Base-by-base conservation (phyloP, 306 rosid genomes). In the Fragaria vesca region DNA sequence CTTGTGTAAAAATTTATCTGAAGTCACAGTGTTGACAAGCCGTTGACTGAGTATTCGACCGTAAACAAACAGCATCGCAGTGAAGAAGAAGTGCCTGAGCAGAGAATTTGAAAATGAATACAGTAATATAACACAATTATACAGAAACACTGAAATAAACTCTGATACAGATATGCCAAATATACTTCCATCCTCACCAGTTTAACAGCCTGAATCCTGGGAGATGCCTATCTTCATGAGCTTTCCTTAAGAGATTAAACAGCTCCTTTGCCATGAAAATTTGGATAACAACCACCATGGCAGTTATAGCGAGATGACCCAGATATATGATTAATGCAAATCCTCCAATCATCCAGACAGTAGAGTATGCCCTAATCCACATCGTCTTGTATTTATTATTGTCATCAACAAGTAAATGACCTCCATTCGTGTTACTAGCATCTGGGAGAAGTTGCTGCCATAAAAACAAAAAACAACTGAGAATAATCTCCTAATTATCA, bases 271-370 rank as follows among this genome's bases (percentile, higher is more conserved):
- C 99, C 99, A 96, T 96, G 85, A 85, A 93, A 82, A 96, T 96
- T 90, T 96, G 99, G 79, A 96, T 93, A 78, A 96, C 98, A 51
- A 96, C 90, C 38, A 96, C 89, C 98, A 91, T 91, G 18, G 99
- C 97, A 54, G 95, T 91, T 69, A 96, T 93, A 81, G 83, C 91
- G 36, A 96, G 98, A 86, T 96, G 99, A 61, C 99, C 99, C 89
- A 93, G 76, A 74, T 93, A 96, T 73, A 96, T 90, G 69, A 81
- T 80, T 54, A 91, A 81, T 6, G 66, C 96, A 91, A 93, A 93
- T 47, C 99, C 97, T 72, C 94, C 99, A 79, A 96, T 96, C 99
- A 96, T 96, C 99, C 99, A 96, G 62, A 93, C 18, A 9, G 98
- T 82, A 60, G 99, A 96, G 80, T 87, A 87, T 51, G 98, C 89